Percentiles rank a stretch among this genome's conserved stretches.
These are phyloP conservation scores for Wickerhamomyces bovis DNA, from an alignment of 805 yeast genomes.

Conservation along the genomic window DNA sequence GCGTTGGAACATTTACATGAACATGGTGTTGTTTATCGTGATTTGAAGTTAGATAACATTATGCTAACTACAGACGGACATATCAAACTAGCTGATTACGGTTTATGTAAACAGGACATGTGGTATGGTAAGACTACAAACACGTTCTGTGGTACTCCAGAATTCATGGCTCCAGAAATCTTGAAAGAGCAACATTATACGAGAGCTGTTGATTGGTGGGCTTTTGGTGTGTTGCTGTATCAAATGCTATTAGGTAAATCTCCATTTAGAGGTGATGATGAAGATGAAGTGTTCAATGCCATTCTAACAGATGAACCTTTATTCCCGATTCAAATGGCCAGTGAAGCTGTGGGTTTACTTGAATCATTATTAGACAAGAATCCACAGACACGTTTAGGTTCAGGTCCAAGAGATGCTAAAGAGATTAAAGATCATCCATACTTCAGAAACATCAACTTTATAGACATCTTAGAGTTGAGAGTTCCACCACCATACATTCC, in stretches of 20 bases:
- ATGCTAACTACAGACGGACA: slow-evolving; percentile 87
- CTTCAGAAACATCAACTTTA: slow-evolving; percentile 84
- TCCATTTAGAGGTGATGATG: slow-evolving; percentile 96
- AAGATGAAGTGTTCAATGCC: slow-evolving; percentile 95
- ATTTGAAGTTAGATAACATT: slow-evolving; percentile 91
- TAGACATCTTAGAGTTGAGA: slow-evolving; percentile 65
- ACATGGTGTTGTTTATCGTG: slow-evolving; percentile 93
- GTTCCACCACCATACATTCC: slow-evolving; percentile 90
- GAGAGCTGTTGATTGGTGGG: slow-evolving; percentile 99
- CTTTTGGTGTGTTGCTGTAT: slow-evolving; percentile 91
- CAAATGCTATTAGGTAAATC: slow-evolving; percentile 96
- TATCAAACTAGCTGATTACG: slow-evolving; percentile 95
- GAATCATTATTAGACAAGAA: slow-evolving; percentile 90
- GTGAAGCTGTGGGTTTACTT: slow-evolving; percentile 89
- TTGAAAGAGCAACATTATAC: slow-evolving; percentile 88
- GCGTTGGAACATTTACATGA: slow-evolving; percentile 93
- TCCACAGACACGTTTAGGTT: slow-evolving; percentile 77
- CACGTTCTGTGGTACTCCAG: slow-evolving; percentile 99
- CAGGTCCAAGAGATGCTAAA: slow-evolving; percentile 77
- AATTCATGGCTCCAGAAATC: slow-evolving; percentile 98
- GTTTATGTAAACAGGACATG: slow-evolving; percentile 93
- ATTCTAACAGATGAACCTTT: slow-evolving; percentile 93
- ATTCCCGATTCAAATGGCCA: slow-evolving; percentile 95
- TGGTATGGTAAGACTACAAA: slow-evolving; percentile 80
- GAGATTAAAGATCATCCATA: slow-evolving; percentile 96